Percentiles rank a stretch among this genome's conserved stretches.
Evolutionary conservation across 495 filamentous ascomycete species (phyloP).

Genomic region (Neurospora sp.): DNA sequence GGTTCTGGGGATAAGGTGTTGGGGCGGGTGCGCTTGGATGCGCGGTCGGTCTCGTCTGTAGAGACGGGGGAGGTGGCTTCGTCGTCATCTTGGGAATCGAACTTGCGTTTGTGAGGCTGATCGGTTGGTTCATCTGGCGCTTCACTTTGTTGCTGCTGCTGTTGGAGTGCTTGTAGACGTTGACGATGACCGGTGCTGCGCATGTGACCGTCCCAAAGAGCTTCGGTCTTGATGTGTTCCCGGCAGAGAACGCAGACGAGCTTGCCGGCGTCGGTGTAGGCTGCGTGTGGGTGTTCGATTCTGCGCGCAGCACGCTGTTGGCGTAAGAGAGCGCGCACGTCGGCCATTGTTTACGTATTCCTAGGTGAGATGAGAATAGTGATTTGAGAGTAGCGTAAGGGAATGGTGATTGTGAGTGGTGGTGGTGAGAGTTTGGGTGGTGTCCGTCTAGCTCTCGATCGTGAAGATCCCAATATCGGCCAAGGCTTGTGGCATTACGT

Average conservation of each 20-base stretch:
- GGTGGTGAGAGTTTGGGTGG: neutral
- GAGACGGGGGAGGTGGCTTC: conserved; percentile 17
- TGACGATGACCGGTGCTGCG: conserved; percentile 37
- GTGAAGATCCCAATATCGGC: neutral
- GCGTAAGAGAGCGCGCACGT: conserved; percentile 72
- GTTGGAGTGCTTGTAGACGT: conserved; percentile 19
- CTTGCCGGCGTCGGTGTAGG: conserved; percentile 49
- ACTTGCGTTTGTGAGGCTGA: conserved; percentile 27
- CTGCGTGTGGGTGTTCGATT: conserved; percentile 55
- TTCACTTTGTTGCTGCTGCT: conserved; percentile 5
- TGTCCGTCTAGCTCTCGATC: neutral
- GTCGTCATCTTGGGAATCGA: conserved; percentile 28
- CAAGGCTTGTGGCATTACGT: neutral
- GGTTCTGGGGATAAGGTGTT: conserved; percentile 12
- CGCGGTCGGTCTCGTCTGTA: conserved; percentile 15
- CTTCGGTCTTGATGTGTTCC: conserved; percentile 48
- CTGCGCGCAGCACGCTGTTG: conserved; percentile 70
- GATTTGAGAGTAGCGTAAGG: neutral
- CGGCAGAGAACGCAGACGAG: conserved; percentile 51
- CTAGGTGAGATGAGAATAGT: neutral
- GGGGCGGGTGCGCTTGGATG: conserved; percentile 32
- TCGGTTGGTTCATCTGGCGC: neutral
- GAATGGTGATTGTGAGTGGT: too few relatives aligned
- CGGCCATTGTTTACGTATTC: conserved; percentile 49
- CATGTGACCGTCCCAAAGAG: conserved; percentile 50